A percentile compares a stretch with the other conserved stretches of the same genome.
Conservation (phyloP, 306 rosid genomes). For the Lupinus albus region DNA sequence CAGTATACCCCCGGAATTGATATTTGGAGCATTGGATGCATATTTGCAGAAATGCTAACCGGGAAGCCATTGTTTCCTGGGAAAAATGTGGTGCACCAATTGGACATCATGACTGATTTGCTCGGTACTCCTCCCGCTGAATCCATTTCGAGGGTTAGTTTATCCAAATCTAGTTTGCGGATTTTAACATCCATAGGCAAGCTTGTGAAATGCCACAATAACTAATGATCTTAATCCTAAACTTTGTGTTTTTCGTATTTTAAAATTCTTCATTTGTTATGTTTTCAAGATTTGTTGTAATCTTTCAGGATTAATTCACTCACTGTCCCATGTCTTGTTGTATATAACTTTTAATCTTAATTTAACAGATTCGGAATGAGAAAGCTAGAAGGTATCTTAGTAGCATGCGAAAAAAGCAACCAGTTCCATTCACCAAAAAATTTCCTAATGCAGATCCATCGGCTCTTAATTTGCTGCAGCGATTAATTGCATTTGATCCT, state of each 20-base stretch:
- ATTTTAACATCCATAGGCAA: slow-evolving; percentile 28
- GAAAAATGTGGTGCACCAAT: slow-evolving; percentile 96
- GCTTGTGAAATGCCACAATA: not conserved
- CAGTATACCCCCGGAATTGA: slow-evolving; percentile 99
- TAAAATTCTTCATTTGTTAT: not conserved
- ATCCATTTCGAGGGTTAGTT: slow-evolving; percentile 83
- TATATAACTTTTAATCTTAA: slow-evolving; percentile 30
- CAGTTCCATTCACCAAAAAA: slow-evolving; percentile 74
- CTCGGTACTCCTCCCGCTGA: slow-evolving; percentile 92
- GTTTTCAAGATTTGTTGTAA: slow-evolving; percentile 14
- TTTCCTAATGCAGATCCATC: slow-evolving; percentile 78
- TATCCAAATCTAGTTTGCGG: slow-evolving; percentile 29
- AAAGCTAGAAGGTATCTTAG: slow-evolving; percentile 93
- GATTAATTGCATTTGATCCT: slow-evolving; percentile 90
- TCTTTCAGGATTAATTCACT: slow-evolving; percentile 20
- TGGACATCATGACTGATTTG: slow-evolving; percentile 97
- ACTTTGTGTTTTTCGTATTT: slow-evolving; percentile 2
- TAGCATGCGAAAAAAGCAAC: slow-evolving; percentile 86
- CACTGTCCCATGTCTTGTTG: slow-evolving; percentile 4
- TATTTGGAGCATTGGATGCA: slow-evolving; percentile 99
- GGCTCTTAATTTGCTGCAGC: slow-evolving; percentile 82
- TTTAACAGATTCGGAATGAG: slow-evolving; percentile 87
- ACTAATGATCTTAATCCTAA: slow-evolving; percentile 11
- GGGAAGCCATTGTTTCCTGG: slow-evolving; percentile 96
- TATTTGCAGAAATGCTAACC: slow-evolving; percentile 90